Conservation (phyloP, 495 filamentous ascomycete species). For the Penicillium lividum region DNA sequence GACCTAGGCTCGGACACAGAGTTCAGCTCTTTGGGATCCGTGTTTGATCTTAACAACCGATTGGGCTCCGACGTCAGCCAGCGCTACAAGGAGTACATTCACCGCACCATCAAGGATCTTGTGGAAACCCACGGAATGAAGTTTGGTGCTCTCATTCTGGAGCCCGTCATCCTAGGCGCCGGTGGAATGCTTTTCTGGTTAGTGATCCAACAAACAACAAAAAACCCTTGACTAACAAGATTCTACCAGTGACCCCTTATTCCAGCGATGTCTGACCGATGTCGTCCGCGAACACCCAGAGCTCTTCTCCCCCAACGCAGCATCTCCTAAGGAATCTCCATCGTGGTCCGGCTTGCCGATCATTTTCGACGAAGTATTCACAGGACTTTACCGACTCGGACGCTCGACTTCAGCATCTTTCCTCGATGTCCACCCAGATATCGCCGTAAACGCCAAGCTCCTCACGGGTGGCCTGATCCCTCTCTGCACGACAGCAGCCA, state of each 20-base stretch:
- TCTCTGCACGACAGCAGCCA: constrained; percentile 68
- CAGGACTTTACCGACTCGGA: constrained; percentile 75
- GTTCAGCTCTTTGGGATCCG: constrained; percentile 52
- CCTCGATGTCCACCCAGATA: constrained; percentile 63
- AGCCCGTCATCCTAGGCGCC: constrained; percentile 73
- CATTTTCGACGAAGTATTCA: constrained; percentile 81
- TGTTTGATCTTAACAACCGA: constrained; percentile 63
- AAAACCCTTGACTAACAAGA: constrained; percentile 16
- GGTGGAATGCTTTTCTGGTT: constrained; percentile 78
- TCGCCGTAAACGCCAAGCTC: constrained; percentile 76
- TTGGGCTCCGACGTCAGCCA: constrained; percentile 37
- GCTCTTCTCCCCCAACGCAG: constrained; percentile 40
- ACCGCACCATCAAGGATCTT: constrained; percentile 48
- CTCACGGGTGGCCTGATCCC: constrained; percentile 77
- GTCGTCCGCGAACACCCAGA: constrained; percentile 58
- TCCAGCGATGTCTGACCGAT: constrained; percentile 65
- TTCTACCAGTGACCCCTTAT: constrained; percentile 65
- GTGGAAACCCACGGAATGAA: constrained; percentile 55
- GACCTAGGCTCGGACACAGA: constrained; percentile 46
- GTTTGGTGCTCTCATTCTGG: constrained; percentile 73
- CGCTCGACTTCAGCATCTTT: constrained; percentile 64
- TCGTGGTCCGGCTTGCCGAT: constrained; percentile 72
- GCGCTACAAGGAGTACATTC: constrained; percentile 61
- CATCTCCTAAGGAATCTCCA: constrained; percentile 16
- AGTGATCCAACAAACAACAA: constrained; percentile 18